Conservation (phyloP, 192 early-diverging fungal species). For the Linnemannia zychae region DNA sequence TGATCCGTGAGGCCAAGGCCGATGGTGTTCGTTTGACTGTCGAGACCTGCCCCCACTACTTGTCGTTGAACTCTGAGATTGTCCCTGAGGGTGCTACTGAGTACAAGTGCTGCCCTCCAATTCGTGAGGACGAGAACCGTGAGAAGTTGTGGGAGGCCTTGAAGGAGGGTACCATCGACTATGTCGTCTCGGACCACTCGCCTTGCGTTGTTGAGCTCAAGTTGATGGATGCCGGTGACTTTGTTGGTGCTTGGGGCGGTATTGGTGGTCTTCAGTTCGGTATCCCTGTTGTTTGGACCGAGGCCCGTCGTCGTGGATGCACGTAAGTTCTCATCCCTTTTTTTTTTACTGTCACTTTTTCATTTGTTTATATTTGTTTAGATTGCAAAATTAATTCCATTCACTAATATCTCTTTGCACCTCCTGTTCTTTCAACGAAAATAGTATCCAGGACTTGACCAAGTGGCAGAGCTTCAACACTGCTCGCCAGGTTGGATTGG, state of each 20-base stretch:
- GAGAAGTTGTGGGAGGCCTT: conserved; percentile 80
- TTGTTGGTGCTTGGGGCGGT: conserved; percentile 86
- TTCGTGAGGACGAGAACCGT: conserved; percentile 78
- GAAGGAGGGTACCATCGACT: conserved; percentile 83
- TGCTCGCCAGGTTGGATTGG: conserved; percentile 70
- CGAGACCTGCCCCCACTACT: conserved; percentile 89
- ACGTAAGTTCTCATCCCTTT: conserved; percentile 42
- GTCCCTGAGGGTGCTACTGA: conserved; percentile 80
- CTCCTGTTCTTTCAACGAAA: neutral
- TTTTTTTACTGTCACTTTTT: conserved; percentile 4
- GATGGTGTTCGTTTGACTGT: conserved; percentile 80
- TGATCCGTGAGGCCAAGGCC: conserved; percentile 77
- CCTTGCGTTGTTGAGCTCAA: conserved; percentile 86
- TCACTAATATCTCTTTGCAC: neutral
- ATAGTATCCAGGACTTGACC: conserved; percentile 67
- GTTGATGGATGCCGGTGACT: conserved; percentile 78
- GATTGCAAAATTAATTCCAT: neutral
- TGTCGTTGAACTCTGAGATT: conserved; percentile 75
- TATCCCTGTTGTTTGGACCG: conserved; percentile 84
- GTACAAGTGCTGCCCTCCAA: conserved; percentile 91
- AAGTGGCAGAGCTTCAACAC: conserved; percentile 77
- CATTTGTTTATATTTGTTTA: neutral
- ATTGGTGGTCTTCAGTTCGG: conserved; percentile 86
- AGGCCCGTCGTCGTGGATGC: conserved; percentile 75
- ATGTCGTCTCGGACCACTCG: conserved; percentile 88